These are phyloP conservation scores for Aspergillus viridinutans DNA, from an alignment of 2,329 filamentous ascomycete genomes.

Conservation along the genomic window DNA sequence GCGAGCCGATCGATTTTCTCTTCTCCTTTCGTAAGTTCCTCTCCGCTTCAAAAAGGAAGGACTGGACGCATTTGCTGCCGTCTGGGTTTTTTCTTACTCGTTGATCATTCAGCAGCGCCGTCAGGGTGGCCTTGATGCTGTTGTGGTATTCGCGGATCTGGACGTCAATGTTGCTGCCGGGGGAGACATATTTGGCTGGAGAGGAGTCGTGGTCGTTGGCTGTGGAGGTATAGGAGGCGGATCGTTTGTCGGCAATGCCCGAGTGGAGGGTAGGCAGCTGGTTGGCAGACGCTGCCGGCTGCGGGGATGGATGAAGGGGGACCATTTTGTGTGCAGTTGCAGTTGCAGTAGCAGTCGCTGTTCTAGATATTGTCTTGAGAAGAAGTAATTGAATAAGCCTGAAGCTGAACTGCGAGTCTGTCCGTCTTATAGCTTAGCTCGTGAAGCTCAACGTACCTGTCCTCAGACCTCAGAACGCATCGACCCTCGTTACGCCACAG, in stretches of 20 bases:
- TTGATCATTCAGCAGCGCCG: conserved; percentile 59
- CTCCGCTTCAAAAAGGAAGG: conserved; percentile 58
- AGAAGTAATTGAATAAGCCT: neutral
- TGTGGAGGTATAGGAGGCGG: conserved; percentile 8
- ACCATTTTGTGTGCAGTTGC: neutral
- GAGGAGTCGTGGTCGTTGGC: neutral
- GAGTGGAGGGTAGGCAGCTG: conserved; percentile 11
- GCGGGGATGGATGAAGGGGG: neutral
- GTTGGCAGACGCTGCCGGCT: conserved; percentile 11
- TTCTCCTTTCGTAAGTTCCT: conserved; percentile 43
- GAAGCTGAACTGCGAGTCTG: neutral
- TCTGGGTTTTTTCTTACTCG: conserved; percentile 49
- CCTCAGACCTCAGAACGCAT: neutral
- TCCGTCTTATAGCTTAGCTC: neutral
- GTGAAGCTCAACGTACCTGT: neutral
- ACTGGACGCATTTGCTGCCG: conserved; percentile 57
- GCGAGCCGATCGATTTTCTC: conserved; percentile 5
- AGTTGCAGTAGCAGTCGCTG: neutral
- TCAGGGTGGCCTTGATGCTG: conserved; percentile 54
- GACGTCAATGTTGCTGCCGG: neutral
- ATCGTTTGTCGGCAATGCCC: conserved; percentile 5
- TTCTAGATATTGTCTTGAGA: neutral
- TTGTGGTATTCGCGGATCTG: conserved; percentile 11
- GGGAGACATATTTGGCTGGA: neutral
- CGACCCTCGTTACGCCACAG: neutral